Percentiles rank a stretch among this genome's conserved stretches.
phyloP scores from a whole-genome alignment of 2,329 filamentous ascomycete genomes.

The Curvularia hawaiiensis region DNA sequence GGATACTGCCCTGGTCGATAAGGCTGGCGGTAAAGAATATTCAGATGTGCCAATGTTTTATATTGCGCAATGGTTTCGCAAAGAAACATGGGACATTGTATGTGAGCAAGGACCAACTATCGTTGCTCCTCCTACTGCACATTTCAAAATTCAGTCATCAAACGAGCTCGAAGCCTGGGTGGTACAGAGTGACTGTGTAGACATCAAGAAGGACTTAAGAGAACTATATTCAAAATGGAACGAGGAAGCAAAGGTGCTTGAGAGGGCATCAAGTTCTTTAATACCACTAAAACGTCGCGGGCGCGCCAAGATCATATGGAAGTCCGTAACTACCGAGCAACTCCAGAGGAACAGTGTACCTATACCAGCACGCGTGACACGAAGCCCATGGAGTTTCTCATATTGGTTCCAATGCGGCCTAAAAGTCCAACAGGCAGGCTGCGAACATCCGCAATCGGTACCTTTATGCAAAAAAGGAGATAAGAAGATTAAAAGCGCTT shows the following conservation, averaged over 20 bases:
- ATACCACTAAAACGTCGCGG: neutral
- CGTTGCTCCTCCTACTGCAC: constrained; percentile 25
- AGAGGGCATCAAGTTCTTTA: neutral
- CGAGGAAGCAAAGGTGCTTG: neutral
- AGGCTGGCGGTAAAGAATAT: constrained; percentile 37
- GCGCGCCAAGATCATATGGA: constrained; percentile 15
- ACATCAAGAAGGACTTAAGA: constrained; percentile 20
- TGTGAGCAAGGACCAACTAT: constrained; percentile 26
- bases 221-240: constrained; percentile 18
- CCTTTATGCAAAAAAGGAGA: neutral
- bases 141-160: constrained; percentile 33
- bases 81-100: constrained; percentile 38
- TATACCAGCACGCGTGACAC: constrained; percentile 15
- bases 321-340: constrained; percentile 9
- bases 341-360: constrained; percentile 27
- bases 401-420: neutral
- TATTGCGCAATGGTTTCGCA: constrained; percentile 45
- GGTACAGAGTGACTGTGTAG: constrained; percentile 21
- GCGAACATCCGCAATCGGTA: neutral
- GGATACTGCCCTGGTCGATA: constrained; percentile 14
- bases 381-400: neutral
- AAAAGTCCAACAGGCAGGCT: neutral
- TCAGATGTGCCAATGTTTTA: constrained; percentile 41
- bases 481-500: too few species aligned
- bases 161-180: constrained; percentile 22